Evolutionary conservation across 1,284 basidiomycete species (phyloP), one percentile per base, ranked within the genome.

Genomic region (Sporisorium sorghi): DNA sequence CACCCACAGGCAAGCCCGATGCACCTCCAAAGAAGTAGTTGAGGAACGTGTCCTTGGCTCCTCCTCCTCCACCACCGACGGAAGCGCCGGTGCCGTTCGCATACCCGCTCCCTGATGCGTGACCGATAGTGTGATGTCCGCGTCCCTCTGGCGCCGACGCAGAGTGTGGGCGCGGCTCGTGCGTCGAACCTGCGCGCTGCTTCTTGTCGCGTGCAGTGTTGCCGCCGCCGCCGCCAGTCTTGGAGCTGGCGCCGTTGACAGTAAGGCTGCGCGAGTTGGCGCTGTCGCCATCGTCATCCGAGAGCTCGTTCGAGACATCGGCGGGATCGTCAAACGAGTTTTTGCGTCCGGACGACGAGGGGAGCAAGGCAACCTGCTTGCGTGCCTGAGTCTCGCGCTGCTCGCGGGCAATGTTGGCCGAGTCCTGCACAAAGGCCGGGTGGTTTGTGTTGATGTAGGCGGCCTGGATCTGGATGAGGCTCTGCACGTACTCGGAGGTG

Each of bases 391-490:
- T 51, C 23, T 82, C 81, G 23, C 81, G 73, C 55, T 80, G 79
- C 64, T 80, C 76, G 48, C 76, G 71, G 19, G 82, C 81, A 58
- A 84, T 83, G 62, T 79, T 81, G 60, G 81, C 81, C 57, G 81
- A 83, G 58, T 83, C 82, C 26, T 81, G 77, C n/a, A 94, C 90
- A 85, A 95, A 96, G 88, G 83, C 88, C n/a, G 94, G 94, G 82
- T 97, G 94, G 85, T 96, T 97, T 61, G 95, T 97, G 86, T 99
- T 99, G 88, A 99, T 99, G 85, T 99, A 99, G 12, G 97, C 95
- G 1, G 94, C 93, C 86, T 99, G 97, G 61, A 99, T 99, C 77
- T 92, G 90, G 81, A 99, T 98, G 76, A 99, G 87, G 82, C 93
- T 95, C 80, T 94, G 92, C 3, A 96, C 93, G 84, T 99, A 99